A percentile compares a stretch with the other conserved stretches of the same genome.
Conservation (phyloP, 768 basidiomycete species). For the Clathrus columnatus region DNA sequence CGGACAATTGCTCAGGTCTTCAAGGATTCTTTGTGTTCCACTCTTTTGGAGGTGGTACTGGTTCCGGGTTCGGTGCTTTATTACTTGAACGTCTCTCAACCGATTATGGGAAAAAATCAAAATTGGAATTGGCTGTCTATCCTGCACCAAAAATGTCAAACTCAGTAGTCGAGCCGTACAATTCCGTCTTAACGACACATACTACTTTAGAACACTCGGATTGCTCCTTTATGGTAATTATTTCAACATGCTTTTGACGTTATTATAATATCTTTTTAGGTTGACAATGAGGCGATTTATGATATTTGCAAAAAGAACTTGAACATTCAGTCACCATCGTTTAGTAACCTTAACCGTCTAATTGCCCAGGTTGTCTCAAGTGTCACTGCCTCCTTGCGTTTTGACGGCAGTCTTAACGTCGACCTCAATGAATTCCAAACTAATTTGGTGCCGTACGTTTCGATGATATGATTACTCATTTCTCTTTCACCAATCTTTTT, state of each 20-base stretch:
- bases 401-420: constrained; percentile 95
- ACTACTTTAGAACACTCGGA: constrained; percentile 99
- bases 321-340: constrained; percentile 75
- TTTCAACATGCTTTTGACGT: neutral
- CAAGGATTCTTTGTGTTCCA: constrained; percentile 99
- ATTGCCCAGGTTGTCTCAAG: constrained; percentile 99
- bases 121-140: constrained; percentile 97
- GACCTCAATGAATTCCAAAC: constrained; percentile 99
- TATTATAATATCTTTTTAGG: constrained; percentile 33
- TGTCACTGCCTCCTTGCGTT: constrained; percentile 92
- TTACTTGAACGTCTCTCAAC: constrained; percentile 94
- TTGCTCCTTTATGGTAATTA: constrained; percentile 93
- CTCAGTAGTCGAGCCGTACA: constrained; percentile 98
- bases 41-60: constrained; percentile 99
- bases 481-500: constrained; percentile 9
- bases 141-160: constrained; percentile 90
- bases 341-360: constrained; percentile 89
- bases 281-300: constrained; percentile 99
- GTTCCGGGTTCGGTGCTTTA: constrained; percentile 97
- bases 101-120: constrained; percentile 99
- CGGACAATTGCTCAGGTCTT: constrained; percentile 95
- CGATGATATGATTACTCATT: constrained; percentile 4
- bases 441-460: constrained; percentile 87
- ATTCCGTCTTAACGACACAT: constrained; percentile 95
- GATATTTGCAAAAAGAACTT: constrained; percentile 98